Base-by-base conservation (phyloP, 495 filamentous ascomycete species). In the Xylaria acuta region DNA sequence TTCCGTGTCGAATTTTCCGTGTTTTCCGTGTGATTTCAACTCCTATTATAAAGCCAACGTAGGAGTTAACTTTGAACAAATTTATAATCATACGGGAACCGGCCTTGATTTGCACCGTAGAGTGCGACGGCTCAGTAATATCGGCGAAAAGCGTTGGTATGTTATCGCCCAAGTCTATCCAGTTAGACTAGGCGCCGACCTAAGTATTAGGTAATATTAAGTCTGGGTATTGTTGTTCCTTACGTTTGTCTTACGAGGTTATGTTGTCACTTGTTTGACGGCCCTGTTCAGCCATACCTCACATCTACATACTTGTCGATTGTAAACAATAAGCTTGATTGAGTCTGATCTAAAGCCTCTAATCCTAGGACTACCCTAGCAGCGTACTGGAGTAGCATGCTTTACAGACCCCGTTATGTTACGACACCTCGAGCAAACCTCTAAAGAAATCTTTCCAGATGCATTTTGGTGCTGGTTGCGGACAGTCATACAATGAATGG, bases 1-100 rank as follows among this genome's bases (percentile, higher is more conserved):
- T 63, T 18, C 60, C 60, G 60, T 38, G 36, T 63, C 12, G 60
- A 30, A 63, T 41, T 65, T n/a, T 22, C 63, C 60, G 40, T 45
- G 25, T 32, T 43, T 64, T 18, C 34, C 62, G 38, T 34, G 25
- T 30, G 25, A 56, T 40, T 6, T 27, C 11, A 30, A 27, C 11
- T 14, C 34, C 18, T 43, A 14, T 25, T 0, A 16, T 25, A 8
- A 7, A 27, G 60, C 40, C 5, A 64, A 30, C 25, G 12, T 49
- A 65, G 63, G 63, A 45, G 63, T 65, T 65, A 65, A 66, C 16
- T 27, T 5, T 22, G 45, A 32, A 22, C 32, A 25, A 6, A 51
- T 66, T 51, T 14, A 66, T 66, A 66, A 66, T 66, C 43, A 51
- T 27, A 41, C 8, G 6, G 2, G 63, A 34, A 1, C 34, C 63